Evolutionary conservation across 2,329 filamentous ascomycete genomes (phyloP), one percentile per base, ranked within the genome.

Genomic region (Fusarium chuoi): DNA sequence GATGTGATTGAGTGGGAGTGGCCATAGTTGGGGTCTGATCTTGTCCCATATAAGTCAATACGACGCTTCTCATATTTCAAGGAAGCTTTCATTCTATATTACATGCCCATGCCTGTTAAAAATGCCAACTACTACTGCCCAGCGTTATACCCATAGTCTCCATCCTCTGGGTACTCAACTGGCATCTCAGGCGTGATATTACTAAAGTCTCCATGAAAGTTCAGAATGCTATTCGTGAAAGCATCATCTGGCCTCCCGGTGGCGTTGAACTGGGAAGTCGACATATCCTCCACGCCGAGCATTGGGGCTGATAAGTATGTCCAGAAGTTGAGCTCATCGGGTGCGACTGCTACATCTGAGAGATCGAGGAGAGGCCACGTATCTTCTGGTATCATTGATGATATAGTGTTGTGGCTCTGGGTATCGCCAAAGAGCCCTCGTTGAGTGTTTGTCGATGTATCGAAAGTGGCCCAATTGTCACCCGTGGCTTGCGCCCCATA

Each of bases 251-350:
- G 30, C 9, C 65, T 62, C 1, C 18, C 28, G 0, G 9, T 36
- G 7, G 18, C 3, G 7, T 62, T 68, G 26, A 44, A 54, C 7
- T 48, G 58, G 3, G 36, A 18, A 0, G 24, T 46, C 2, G 46
- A 18, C 14, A 61, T 28, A 3, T 46, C 44, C 2, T 68, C 65
- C 3, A 52, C 26, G 4, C 46, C 55, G 8, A 68, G 11, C 30
- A 68, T 62, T 2, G 65, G 65, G 20, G 46, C 65, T 2, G 65
- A 68, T 11, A 68, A 46, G 12, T 68, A 68, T 1, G 41, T 26
- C 65, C 65, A 68, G 15, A 68, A 30, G n/a, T 54, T 44, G 6
- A 68, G 15, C 14, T 68, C 65, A 11, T 68, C 64, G 0, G 63
- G 35, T n/a, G 24, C 22, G 2, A 17, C 28, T 1, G 36, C 35